These are phyloP conservation scores for Aspergillus pseudotamarii DNA, from an alignment of 2,329 filamentous ascomycete species.

Conservation along the genomic window DNA sequence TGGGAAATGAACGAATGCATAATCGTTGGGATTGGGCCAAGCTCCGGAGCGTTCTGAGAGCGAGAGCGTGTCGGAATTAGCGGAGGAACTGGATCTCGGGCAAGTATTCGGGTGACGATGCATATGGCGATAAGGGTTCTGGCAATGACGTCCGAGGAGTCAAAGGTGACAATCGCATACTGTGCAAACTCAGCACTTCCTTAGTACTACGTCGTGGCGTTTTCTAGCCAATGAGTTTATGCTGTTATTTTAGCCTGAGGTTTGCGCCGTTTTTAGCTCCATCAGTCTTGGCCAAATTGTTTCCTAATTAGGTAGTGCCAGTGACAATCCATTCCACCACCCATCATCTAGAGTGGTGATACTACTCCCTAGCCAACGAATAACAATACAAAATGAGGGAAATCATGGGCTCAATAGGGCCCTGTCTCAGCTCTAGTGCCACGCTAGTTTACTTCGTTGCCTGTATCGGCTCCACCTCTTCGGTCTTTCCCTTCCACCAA, in stretches of 20 bases:
- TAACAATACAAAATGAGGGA: not conserved
- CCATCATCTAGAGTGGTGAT: not conserved
- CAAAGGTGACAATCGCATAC: not conserved
- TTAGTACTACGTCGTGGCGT: not conserved
- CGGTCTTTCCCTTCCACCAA: slow-evolving; percentile 21
- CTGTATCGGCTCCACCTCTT: not conserved
- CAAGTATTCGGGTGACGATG: not conserved
- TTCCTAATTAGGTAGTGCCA: not conserved
- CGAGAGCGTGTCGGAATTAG: no score
- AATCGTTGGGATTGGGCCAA: no score
- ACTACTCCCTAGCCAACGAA: not conserved
- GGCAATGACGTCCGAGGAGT: no score
- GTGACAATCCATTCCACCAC: not conserved
- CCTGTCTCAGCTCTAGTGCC: not conserved
- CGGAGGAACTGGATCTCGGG: no score
- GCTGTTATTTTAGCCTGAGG: not conserved
- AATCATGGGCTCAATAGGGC: not conserved
- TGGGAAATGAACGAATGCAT: no score
- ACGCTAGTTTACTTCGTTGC: not conserved
- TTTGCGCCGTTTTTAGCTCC: not conserved
- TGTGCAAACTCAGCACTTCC: not conserved
- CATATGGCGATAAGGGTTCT: not conserved
- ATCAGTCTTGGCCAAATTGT: not conserved
- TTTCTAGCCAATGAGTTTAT: not conserved
- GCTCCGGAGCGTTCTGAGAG: no score